A percentile compares a stretch with the other conserved stretches of the same genome.
phyloP scores from a whole-genome alignment of 192 early-diverging fungal species.

The Backusella psychrophila region DNA sequence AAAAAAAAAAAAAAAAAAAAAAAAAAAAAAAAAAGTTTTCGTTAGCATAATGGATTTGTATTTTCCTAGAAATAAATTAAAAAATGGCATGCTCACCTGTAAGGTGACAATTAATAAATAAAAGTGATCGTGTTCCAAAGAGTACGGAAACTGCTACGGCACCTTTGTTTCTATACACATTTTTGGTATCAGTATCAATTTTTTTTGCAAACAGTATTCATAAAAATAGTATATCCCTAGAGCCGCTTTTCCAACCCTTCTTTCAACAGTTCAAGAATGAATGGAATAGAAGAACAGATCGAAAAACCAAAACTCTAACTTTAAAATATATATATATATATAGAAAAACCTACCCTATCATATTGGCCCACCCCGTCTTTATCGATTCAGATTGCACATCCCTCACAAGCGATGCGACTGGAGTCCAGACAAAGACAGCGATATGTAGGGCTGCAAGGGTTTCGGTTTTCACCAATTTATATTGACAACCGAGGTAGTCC shows the following conservation, averaged over 20 bases:
- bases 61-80: neutral
- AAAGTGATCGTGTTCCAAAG: slow-evolving; percentile 42
- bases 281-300: too few species aligned
- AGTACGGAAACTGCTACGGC: slow-evolving; percentile 49
- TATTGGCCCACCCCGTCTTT: slow-evolving; percentile 33
- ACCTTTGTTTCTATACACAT: slow-evolving; percentile 41
- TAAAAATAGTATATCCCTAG: too few species aligned
- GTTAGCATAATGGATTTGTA: neutral
- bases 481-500: slow-evolving; percentile 36
- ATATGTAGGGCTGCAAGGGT: slow-evolving; percentile 53
- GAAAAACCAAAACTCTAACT: too few species aligned
- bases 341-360: slow-evolving; percentile 17
- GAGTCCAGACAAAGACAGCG: slow-evolving; percentile 47
- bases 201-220: too few species aligned
- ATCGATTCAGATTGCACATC: slow-evolving; percentile 23
- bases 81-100: slow-evolving; percentile 29
- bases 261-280: neutral
- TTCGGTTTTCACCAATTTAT: slow-evolving; percentile 46
- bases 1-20: slow-evolving; percentile 12
- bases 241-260: too few species aligned
- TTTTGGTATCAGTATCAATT: neutral
- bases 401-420: slow-evolving; percentile 36
- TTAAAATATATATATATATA: too few species aligned
- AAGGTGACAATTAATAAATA: slow-evolving; percentile 53
- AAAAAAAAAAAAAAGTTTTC: neutral